A percentile compares a stretch with the other conserved stretches of the same genome.
Evolutionary conservation across 2,329 filamentous ascomycete species (phyloP).

Genomic region (Fusarium musae): DNA sequence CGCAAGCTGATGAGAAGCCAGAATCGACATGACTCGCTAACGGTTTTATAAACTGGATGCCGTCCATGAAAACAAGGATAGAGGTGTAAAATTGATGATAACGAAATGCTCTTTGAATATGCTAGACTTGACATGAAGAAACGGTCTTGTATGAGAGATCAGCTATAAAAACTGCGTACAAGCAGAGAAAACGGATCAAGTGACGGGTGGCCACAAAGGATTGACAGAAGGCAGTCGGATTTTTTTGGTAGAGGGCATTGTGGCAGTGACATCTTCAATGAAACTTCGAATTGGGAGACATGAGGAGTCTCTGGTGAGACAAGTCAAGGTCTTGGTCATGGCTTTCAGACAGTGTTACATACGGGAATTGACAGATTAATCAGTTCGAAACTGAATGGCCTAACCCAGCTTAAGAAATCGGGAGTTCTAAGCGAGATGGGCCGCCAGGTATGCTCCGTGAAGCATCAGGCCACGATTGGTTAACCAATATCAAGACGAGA

Average conservation of each 20-base stretch:
- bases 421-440: neutral
- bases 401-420: neutral
- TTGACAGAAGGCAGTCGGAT: neutral
- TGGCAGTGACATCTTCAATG: neutral
- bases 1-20: neutral
- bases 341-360: neutral
- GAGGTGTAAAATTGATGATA: neutral
- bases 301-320: neutral
- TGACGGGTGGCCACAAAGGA: neutral
- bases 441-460: neutral
- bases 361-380: conserved; percentile 9
- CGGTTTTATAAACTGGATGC: neutral
- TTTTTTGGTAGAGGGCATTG: neutral
- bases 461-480: neutral
- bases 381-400: neutral
- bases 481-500: neutral
- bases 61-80: neutral
- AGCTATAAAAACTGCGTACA: neutral
- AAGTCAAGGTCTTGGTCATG: neutral
- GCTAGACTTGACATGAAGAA: neutral
- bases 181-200: neutral
- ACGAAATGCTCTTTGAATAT: neutral
- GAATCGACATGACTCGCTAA: neutral
- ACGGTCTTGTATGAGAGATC: neutral
- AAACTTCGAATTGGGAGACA: neutral